Evolutionary conservation across 306 rosid species (phyloP).

Genomic region (Prunus mira): DNA sequence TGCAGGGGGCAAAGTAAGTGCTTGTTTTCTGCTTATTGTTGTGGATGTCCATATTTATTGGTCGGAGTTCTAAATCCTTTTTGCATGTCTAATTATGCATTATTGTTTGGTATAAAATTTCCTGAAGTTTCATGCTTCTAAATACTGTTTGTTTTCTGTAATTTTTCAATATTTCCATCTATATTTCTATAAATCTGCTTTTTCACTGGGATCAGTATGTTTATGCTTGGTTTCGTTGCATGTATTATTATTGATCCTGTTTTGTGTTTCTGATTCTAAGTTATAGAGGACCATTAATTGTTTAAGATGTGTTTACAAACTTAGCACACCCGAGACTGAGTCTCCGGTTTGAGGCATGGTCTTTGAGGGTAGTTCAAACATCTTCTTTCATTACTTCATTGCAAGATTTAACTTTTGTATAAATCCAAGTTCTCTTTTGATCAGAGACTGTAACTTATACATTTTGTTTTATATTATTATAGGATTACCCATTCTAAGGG

Average conservation of each 20-base stretch:
- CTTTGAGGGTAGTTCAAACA: neutral
- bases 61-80: neutral
- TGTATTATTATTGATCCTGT: neutral
- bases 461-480: no score
- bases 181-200: neutral
- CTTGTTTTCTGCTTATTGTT: neutral
- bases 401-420: neutral
- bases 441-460: no score
- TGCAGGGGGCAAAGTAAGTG: slow-evolving; percentile 75
- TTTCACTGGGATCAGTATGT: neutral
- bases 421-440: neutral
- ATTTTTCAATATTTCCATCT: neutral
- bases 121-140: neutral
- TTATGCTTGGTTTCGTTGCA: neutral
- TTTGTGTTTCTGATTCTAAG: neutral
- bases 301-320: neutral
- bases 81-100: neutral
- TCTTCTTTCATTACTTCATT: neutral
- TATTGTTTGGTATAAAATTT: neutral
- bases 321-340: neutral
- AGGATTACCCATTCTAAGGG: no score
- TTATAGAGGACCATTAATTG: neutral
- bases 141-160: neutral
- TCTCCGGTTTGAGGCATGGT: neutral
- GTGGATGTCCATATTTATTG: neutral